Base-by-base conservation (phyloP, 176 grass and related monocot genomes). In the Bolboschoenus planiculmis region DNA sequence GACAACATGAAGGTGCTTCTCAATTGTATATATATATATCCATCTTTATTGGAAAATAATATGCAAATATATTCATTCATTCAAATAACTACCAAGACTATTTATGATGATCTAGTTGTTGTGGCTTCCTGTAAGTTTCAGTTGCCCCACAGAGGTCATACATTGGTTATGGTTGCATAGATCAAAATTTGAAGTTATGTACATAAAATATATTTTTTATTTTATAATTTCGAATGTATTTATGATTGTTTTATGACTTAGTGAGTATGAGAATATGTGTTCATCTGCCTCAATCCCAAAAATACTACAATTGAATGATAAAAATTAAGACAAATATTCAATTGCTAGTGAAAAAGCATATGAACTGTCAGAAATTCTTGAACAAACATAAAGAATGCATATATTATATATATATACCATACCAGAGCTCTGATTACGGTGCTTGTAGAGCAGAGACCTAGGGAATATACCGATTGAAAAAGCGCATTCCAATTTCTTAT, bases 381-480 rank as follows among this genome's bases (percentile, higher is more conserved):
- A 76, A 76, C 26, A 16, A 31, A 48, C 15, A 51, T 51, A 29
- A 74, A 50, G 30, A 75, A 75, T 47, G 43, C 13, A 76, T 50
- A 9, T 53, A 47, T 47, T 8, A 47, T 47, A 47, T 47, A 47
- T 65, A 65, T 65, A 66, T 48, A 50, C 36, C 8, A 70, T 70
- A 43, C 26, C 23, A 29, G 39, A 47, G 79, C 79, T 62, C 79
- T 82, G 79, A 82, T 82, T 82, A 42, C 57, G 79, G 31, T 82
- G 79, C 37, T 63, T 50, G 79, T 33, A 47, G 14, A 81, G 23
- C 39, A 36, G 51, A 58, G 77, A 55, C 57, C 79, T 50, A 47
- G 79, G 39, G 79, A 82, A 82, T 82, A 82, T 82, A 82, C 79
- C 5, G 35, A 46, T 44, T 80, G n/a, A 82, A 82, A 82, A 58